Evolutionary conservation across 208 protist genomes (phyloP).

Genomic region (Leishmania amazonensis): DNA sequence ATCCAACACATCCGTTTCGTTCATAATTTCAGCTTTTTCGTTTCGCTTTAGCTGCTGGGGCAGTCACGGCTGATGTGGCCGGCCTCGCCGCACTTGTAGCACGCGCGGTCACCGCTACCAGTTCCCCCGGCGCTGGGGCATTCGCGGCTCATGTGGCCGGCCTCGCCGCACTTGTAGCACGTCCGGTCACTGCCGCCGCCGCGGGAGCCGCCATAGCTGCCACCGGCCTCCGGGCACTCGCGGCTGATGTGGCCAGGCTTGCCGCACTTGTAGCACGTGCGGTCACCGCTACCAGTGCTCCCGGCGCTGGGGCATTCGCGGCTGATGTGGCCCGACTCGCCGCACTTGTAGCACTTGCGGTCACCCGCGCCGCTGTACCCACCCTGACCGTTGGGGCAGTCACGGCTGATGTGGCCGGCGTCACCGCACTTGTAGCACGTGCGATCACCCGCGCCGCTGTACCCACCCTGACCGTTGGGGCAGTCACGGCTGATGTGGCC

Average conservation of each 20-base stretch:
- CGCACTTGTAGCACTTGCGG: slow-evolving; percentile 86
- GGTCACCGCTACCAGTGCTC: slow-evolving; percentile 48
- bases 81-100: slow-evolving; percentile 85
- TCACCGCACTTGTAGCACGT: slow-evolving; percentile 83
- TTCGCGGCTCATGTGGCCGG: slow-evolving; percentile 81
- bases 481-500: slow-evolving; percentile 88
- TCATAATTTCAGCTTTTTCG: neutral
- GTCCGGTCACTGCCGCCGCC: slow-evolving; percentile 41
- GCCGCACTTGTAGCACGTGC: slow-evolving; percentile 85
- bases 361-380: slow-evolving; percentile 40
- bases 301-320: slow-evolving; percentile 78
- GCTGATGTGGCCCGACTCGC: slow-evolving; percentile 77
- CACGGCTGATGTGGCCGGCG: slow-evolving; percentile 76
- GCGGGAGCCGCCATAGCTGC: slow-evolving; percentile 27
- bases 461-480: slow-evolving; percentile 49
- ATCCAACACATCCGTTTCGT: slow-evolving; percentile 1
- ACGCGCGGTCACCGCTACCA: slow-evolving; percentile 48
- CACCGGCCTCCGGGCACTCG: slow-evolving; percentile 67
- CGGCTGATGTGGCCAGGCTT: slow-evolving; percentile 79
- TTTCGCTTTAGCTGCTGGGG: slow-evolving; percentile 30
- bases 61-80: slow-evolving; percentile 90
- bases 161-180: slow-evolving; percentile 88
- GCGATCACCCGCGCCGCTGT: slow-evolving; percentile 57
- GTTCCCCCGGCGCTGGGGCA: slow-evolving; percentile 51
- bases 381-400: slow-evolving; percentile 65